A percentile compares a stretch with the other conserved stretches of the same genome.
Conservation (phyloP, 2,329 filamentous ascomycete species). For the Aspergillus thermomutatus region DNA sequence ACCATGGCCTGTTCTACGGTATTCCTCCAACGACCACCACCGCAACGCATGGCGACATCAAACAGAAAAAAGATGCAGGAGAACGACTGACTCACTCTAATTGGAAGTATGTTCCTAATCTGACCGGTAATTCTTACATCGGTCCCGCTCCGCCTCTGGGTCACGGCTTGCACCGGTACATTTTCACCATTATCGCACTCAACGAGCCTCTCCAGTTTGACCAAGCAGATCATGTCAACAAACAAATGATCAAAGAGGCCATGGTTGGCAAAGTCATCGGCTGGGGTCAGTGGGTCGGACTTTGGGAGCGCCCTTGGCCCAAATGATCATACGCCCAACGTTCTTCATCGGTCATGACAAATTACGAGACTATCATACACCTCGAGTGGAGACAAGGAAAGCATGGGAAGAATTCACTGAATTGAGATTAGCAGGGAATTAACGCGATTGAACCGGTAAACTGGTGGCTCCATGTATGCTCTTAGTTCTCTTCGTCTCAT, state of each 20-base stretch:
- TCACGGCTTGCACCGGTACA: conserved; percentile 32
- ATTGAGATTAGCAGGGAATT: conserved; percentile 32
- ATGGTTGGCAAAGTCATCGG: conserved; percentile 29
- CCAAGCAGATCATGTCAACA: conserved; percentile 18
- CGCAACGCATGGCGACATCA: conserved; percentile 16
- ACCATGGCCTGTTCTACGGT: conserved; percentile 29
- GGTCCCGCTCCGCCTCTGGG: conserved; percentile 27
- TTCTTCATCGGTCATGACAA: conserved; percentile 30
- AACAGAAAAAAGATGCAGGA: conserved; percentile 6
- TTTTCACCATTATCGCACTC: conserved; percentile 31
- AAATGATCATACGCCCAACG: conserved; percentile 1
- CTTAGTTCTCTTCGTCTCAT: neutral
- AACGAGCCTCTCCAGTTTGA: conserved; percentile 20
- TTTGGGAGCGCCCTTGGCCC: conserved; percentile 26
- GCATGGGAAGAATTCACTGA: neutral
- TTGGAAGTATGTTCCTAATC: conserved; percentile 28
- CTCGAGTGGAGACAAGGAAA: neutral
- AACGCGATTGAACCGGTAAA: conserved; percentile 21
- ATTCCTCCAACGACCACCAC: conserved; percentile 23
- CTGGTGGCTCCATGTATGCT: neutral
- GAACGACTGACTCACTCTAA: conserved; percentile 21
- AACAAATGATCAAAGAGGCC: conserved; percentile 25
- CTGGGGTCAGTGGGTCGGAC: conserved; percentile 32
- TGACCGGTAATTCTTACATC: conserved; percentile 20
- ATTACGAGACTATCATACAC: neutral